Evolutionary conservation across 495 filamentous ascomycete species (phyloP).

Genomic region (Penicillium ucsense): DNA sequence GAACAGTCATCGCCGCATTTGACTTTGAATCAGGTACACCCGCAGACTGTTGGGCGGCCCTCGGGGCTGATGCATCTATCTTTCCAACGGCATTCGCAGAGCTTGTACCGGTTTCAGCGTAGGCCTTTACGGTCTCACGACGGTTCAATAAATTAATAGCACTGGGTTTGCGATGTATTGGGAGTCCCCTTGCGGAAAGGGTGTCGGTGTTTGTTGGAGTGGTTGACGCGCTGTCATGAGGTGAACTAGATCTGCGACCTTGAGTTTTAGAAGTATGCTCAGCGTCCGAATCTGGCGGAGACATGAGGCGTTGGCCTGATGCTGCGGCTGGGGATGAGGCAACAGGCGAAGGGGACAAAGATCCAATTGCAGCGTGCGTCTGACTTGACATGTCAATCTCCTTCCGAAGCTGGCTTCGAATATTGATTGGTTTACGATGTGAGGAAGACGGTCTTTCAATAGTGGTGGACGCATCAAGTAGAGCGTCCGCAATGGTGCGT

Average conservation of each 20-base stretch:
- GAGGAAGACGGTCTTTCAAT: slow-evolving; percentile 60
- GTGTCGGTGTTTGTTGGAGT: slow-evolving; percentile 27
- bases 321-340: slow-evolving; percentile 32
- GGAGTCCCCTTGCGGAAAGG: slow-evolving; percentile 18
- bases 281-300: slow-evolving; percentile 27
- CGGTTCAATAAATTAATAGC: slow-evolving; percentile 75
- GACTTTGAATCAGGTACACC: slow-evolving; percentile 21
- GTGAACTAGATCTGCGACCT: slow-evolving; percentile 18
- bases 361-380: slow-evolving; percentile 15
- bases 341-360: slow-evolving; percentile 26
- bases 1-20: slow-evolving; percentile 4
- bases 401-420: slow-evolving; percentile 35
- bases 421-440: slow-evolving; percentile 45
- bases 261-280: slow-evolving; percentile 19
- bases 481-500: slow-evolving; percentile 79
- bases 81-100: slow-evolving; percentile 78
- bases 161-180: slow-evolving; percentile 55
- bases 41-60: slow-evolving; percentile 21
- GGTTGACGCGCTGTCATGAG: slow-evolving; percentile 29
- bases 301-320: slow-evolving; percentile 30
- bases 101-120: slow-evolving; percentile 74
- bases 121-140: slow-evolving; percentile 68
- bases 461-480: slow-evolving; percentile 85
- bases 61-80: slow-evolving; percentile 58
- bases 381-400: slow-evolving; percentile 20